A percentile compares a stretch with the other conserved stretches of the same genome.
Conservation (phyloP, 106 monocot species). For the Dendrobium huoshanense region DNA sequence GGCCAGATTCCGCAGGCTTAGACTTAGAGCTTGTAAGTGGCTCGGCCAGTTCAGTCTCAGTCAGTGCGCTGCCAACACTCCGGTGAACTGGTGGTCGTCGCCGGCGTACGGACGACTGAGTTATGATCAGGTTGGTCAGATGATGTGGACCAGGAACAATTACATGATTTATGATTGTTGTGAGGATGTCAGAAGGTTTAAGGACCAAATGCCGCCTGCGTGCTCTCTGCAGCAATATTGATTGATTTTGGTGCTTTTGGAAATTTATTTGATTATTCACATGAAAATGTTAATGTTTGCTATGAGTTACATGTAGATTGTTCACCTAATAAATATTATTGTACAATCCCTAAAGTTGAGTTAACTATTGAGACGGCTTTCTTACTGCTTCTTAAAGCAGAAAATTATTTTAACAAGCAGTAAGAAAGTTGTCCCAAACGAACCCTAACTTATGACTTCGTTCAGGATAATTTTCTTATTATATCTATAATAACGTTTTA, state of each 20-base stretch:
- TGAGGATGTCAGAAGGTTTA: constrained; percentile 15
- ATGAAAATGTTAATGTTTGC: too few relatives aligned
- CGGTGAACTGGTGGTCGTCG: constrained; percentile 17
- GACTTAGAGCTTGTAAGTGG: constrained; percentile 13
- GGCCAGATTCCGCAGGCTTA: constrained; percentile 38
- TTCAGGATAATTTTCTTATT: too few relatives aligned
- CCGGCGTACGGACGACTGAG: constrained; percentile 8
- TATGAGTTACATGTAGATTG: too few relatives aligned
- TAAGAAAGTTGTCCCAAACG: too few relatives aligned
- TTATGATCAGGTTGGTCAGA: constrained; percentile 15
- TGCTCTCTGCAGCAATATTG: constrained; percentile 7
- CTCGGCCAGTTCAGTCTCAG: background rate
- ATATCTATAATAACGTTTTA: too few relatives aligned
- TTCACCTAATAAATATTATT: too few relatives aligned
- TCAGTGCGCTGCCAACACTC: background rate
- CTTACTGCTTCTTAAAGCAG: too few relatives aligned
- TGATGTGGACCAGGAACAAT: constrained; percentile 25
- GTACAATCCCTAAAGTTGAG: too few relatives aligned
- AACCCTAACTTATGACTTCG: too few relatives aligned
- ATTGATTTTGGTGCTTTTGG: background rate
- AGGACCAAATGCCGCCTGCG: constrained; percentile 13
- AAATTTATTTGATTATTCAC: background rate
- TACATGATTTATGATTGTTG: constrained; percentile 31
- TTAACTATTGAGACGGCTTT: too few relatives aligned
- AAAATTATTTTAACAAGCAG: too few relatives aligned